Percentiles rank a stretch among this genome's conserved stretches.
Evolutionary conservation across 129 eudicot species (phyloP).

Genomic region (Glebionis coronaria): DNA sequence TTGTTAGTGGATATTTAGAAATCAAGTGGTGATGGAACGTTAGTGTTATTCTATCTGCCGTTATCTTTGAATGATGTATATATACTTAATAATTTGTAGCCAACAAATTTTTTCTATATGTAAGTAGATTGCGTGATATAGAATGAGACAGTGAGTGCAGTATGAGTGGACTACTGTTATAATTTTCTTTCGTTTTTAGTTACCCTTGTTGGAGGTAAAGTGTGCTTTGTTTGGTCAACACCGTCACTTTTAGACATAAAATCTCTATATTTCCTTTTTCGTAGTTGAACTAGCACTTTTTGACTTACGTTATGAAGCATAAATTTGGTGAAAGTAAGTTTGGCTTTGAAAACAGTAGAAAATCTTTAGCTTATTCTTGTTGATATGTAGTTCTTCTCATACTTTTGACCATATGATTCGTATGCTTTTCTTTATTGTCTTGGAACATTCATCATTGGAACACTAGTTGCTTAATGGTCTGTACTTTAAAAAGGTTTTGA

Average conservation of each 20-base stretch:
- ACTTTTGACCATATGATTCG: slow-evolving; percentile 34
- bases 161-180: neutral
- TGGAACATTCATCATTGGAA: slow-evolving; percentile 50
- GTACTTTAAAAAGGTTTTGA: slow-evolving; percentile 30
- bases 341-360: slow-evolving; percentile 42
- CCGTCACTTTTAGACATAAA: slow-evolving; percentile 47
- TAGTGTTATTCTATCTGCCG: slow-evolving; percentile 17
- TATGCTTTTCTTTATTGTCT: slow-evolving; percentile 46
- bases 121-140: neutral
- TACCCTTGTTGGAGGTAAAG: slow-evolving; percentile 39
- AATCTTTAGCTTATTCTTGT: slow-evolving; percentile 35
- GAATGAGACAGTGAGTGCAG: neutral
- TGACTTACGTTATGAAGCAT: slow-evolving; percentile 34
- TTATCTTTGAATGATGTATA: neutral
- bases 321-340: slow-evolving; percentile 36
- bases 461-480: slow-evolving; percentile 39
- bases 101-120: no score
- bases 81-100: no score
- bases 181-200: slow-evolving; percentile 34
- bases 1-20: slow-evolving; percentile 19
- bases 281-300: slow-evolving; percentile 47
- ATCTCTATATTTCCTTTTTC: slow-evolving; percentile 35
- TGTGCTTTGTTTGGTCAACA: slow-evolving; percentile 96
- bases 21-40: slow-evolving; percentile 32
- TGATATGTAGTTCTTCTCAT: slow-evolving; percentile 62